Percentiles rank a stretch among this genome's conserved stretches.
These are phyloP conservation scores for Trichoderma atroviride DNA, from an alignment of 2,329 filamentous ascomycete species.

Conservation along the genomic window DNA sequence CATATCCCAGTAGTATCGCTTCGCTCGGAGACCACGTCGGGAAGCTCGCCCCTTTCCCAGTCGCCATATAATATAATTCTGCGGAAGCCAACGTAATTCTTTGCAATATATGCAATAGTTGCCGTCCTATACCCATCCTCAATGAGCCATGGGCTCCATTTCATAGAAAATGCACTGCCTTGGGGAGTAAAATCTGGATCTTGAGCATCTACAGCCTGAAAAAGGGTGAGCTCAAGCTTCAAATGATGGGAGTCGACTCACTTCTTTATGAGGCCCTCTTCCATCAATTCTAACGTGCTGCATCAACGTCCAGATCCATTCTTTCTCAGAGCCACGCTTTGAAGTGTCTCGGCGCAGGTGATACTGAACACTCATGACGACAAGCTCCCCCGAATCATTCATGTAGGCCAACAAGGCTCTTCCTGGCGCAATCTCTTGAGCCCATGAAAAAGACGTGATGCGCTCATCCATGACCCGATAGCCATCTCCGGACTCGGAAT, in stretches of 20 bases:
- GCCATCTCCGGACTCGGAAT: conserved; percentile 38
- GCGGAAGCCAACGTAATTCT: conserved; percentile 59
- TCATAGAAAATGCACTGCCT: conserved; percentile 54
- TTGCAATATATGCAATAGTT: conserved; percentile 54
- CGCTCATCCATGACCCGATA: conserved; percentile 47
- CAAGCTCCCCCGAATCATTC: conserved; percentile 54
- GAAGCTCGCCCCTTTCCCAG: conserved; percentile 42
- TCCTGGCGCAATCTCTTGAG: conserved; percentile 45
- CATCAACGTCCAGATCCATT: conserved; percentile 52
- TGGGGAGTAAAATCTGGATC: conserved; percentile 55
- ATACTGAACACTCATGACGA: conserved; percentile 53
- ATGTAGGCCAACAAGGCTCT: conserved; percentile 54
- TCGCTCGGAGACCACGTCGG: conserved; percentile 44
- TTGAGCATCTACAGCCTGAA: conserved; percentile 36
- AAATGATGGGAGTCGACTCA: neutral
- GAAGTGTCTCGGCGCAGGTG: conserved; percentile 33
- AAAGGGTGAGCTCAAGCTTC: neutral
- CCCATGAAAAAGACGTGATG: conserved; percentile 58
- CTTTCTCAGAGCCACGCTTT: conserved; percentile 31
- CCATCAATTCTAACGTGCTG: conserved; percentile 55
- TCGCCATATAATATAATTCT: conserved; percentile 46
- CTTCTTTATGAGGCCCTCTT: conserved; percentile 48
- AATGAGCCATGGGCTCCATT: conserved; percentile 58
- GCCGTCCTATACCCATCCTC: conserved; percentile 42
- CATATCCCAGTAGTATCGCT: conserved; percentile 53